Evolutionary conservation across 108 stramenopile species (phyloP), one percentile per base, ranked within the genome.

Genomic region (Nitzschia putrida): DNA sequence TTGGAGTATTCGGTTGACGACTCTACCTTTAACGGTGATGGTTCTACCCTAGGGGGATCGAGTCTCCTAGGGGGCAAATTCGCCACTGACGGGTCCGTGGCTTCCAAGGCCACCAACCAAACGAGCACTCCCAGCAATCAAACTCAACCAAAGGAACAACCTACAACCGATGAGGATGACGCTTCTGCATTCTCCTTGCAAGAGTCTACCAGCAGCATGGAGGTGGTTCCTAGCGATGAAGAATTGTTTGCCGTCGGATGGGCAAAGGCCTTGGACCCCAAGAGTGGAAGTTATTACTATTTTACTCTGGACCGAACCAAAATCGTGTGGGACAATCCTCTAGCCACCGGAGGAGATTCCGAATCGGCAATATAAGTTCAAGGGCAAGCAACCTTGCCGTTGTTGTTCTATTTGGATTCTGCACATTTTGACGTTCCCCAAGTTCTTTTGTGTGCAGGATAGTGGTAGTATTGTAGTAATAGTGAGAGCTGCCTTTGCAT

Each of bases 231-330:
- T n/a, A 78, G 77, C 29, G 93, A 94, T 53, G 87, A 94, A 64
- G 93, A 90, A 61, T 66, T 94, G 47, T 80, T 84, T 59, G 85
- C 81, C 21, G 79, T 91, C 42, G 93, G 93, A 41, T 94, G 93
- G 93, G 90, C 93, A 21, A 94, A 94, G 76, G 90, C 93, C 4
- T 55, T 90, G 38, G 93, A 94, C 78, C 74, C 85, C 14, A 88
- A 83, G n/a, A 91, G 85, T 70, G 90, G 89, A 47, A 68, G 70
- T 52, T 88, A 87, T 66, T 94, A 94, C 63, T 94, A 88, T 73
- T 94, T 91, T 59, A 94, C 93, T 18, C 79, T 94, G 4, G 93
- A 94, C 71, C 80, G 93, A 50, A 73, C 77, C 7, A 80, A 83
- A 61, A 91, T 82, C 45, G 87, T 91, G 0, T 94, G 93, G 93